phyloP scores from a whole-genome alignment of 257 asterid genomes.

The Nicotiana knightiana region DNA sequence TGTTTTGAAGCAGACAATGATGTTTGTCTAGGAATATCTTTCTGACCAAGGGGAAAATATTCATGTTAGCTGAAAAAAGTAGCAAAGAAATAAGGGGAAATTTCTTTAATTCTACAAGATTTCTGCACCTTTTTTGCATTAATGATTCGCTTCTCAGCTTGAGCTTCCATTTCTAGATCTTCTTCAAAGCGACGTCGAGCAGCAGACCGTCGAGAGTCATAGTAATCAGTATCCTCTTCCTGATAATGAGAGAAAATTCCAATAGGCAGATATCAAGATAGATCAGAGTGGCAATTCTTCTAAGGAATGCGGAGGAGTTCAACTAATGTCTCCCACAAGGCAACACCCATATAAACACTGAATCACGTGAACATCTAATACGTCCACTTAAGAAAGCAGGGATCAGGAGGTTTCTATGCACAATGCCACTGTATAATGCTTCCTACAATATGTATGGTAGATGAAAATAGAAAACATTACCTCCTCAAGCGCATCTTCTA shows the following conservation, averaged over 20 bases:
- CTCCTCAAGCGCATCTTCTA: constrained; percentile 95
- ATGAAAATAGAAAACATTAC: constrained; percentile 27
- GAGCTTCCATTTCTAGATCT: constrained; percentile 89
- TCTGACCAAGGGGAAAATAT: constrained; percentile 31
- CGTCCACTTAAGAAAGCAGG: constrained; percentile 4
- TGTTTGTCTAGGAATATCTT: constrained; percentile 52
- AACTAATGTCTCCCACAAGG: not conserved
- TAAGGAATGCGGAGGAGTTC: not conserved
- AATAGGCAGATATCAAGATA: not conserved
- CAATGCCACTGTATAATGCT: not conserved
- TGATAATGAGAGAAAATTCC: constrained; percentile 21
- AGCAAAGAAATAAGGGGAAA: not conserved
- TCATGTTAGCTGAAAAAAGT: constrained; percentile 27
- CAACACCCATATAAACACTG: not conserved
- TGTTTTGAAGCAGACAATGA: constrained; percentile 45
- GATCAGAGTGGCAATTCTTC: constrained; percentile 1
- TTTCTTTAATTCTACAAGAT: constrained; percentile 8
- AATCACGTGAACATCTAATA: not conserved
- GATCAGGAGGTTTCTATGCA: not conserved
- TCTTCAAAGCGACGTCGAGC: constrained; percentile 76
- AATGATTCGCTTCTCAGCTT: constrained; percentile 86
- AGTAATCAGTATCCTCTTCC: constrained; percentile 81
- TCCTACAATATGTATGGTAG: not conserved
- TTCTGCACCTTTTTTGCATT: constrained; percentile 83
- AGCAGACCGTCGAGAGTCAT: constrained; percentile 66